Conservation (phyloP, 805 yeast species). For the Cephaloascus albidus region DNA sequence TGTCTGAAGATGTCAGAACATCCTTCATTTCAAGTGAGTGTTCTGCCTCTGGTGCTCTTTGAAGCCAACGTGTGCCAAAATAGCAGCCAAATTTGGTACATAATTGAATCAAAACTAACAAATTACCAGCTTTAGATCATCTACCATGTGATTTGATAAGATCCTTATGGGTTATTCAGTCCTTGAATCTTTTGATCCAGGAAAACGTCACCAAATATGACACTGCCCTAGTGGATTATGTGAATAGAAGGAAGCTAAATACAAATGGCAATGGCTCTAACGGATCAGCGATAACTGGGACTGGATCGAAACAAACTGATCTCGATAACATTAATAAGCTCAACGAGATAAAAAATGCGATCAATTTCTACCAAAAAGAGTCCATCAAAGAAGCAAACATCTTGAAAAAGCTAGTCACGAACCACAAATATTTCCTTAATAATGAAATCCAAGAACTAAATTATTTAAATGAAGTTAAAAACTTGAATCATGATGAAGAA, state of each 20-base stretch:
- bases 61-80: too few relatives aligned
- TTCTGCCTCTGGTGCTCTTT: background rate
- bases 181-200: too few relatives aligned
- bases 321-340: too few relatives aligned
- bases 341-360: slow-evolving; percentile 4
- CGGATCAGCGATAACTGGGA: too few relatives aligned
- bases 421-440: slow-evolving; percentile 17
- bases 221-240: background rate
- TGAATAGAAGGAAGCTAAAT: too few relatives aligned
- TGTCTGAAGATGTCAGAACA: slow-evolving; percentile 21
- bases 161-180: slow-evolving; percentile 28
- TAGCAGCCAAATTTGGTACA: too few relatives aligned
- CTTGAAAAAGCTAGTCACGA: slow-evolving; percentile 13
- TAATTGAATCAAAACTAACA: background rate
- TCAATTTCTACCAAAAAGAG: slow-evolving; percentile 4
- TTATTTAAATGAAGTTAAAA: background rate
- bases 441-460: slow-evolving; percentile 1
- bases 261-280: too few relatives aligned
- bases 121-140: slow-evolving; percentile 23
- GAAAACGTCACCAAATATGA: background rate
- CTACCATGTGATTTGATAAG: slow-evolving; percentile 33
- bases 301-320: too few relatives aligned
- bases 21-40: slow-evolving; percentile 14
- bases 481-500: background rate
- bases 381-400: slow-evolving; percentile 5